These are phyloP conservation scores for Penicillium oxalicum DNA, from an alignment of 2,329 filamentous ascomycete species.

Conservation along the genomic window DNA sequence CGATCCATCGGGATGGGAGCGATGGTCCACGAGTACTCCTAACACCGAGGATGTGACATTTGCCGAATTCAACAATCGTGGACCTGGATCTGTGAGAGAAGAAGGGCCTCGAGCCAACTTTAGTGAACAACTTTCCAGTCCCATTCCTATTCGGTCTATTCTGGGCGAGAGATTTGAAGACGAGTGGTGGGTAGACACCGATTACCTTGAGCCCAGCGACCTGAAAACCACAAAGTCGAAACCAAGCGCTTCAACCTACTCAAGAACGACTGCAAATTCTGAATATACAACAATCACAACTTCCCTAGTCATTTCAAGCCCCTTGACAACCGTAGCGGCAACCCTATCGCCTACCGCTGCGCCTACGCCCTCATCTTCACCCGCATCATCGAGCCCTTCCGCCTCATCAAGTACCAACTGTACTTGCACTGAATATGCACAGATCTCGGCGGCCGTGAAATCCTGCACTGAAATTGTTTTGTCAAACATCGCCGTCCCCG, in stretches of 20 bases:
- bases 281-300: background rate
- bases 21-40: constrained; percentile 25
- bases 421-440: background rate
- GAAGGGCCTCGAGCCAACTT: constrained; percentile 29
- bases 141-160: constrained; percentile 2
- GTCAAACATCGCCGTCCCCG: background rate
- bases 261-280: background rate
- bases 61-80: constrained; percentile 35
- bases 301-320: no score
- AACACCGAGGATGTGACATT: constrained; percentile 25
- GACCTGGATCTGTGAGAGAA: constrained; percentile 25
- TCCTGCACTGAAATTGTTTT: background rate
- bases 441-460: background rate
- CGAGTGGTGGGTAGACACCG: constrained; percentile 1
- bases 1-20: constrained; percentile 23
- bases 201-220: constrained; percentile 2
- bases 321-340: no score
- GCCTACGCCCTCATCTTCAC: background rate
- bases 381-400: background rate
- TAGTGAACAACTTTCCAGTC: constrained; percentile 17
- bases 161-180: constrained; percentile 1
- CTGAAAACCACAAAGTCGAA: background rate
- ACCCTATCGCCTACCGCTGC: background rate
- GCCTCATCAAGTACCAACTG: background rate
- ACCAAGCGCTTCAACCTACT: background rate